These are phyloP conservation scores for Ciborinia camelliae DNA, from an alignment of 2,329 filamentous ascomycete genomes.

Conservation along the genomic window DNA sequence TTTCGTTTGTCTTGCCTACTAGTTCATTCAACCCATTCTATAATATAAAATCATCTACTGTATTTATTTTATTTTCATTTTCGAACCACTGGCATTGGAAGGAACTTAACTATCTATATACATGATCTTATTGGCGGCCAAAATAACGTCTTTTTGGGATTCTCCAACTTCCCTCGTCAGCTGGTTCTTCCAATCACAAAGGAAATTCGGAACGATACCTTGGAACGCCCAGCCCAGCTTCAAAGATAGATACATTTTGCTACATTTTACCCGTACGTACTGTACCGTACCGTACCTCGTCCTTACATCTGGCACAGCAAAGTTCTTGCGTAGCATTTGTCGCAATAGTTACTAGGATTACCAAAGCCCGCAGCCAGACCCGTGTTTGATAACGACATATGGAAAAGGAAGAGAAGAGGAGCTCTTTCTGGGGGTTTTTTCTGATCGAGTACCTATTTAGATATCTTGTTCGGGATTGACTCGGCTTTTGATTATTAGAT, in stretches of 20 bases:
- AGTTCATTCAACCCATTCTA: neutral
- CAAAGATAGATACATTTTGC: too few relatives aligned
- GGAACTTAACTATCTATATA: neutral
- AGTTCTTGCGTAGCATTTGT: conserved; percentile 16
- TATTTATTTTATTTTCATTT: neutral
- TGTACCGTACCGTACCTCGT: conserved; percentile 14
- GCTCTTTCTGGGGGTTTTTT: neutral
- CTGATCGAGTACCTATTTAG: neutral
- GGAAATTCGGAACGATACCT: neutral
- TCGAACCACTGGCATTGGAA: neutral
- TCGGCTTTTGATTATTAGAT: conserved; percentile 3
- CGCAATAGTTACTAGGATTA: conserved; percentile 9
- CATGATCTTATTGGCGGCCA: conserved; percentile 13
- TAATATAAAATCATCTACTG: too few relatives aligned
- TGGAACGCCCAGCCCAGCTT: conserved; percentile 12
- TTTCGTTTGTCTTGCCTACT: neutral
- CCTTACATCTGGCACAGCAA: conserved; percentile 17
- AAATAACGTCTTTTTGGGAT: neutral
- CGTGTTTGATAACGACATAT: conserved; percentile 3
- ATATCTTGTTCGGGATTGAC: neutral
- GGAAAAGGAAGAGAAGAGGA: neutral
- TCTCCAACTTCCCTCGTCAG: neutral
- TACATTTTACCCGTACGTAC: conserved; percentile 7
- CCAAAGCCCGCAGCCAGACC: neutral
- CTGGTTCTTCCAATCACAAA: conserved; percentile 6